These are phyloP conservation scores for Prunus mume DNA, from an alignment of 306 rosid species.

Conservation along the genomic window DNA sequence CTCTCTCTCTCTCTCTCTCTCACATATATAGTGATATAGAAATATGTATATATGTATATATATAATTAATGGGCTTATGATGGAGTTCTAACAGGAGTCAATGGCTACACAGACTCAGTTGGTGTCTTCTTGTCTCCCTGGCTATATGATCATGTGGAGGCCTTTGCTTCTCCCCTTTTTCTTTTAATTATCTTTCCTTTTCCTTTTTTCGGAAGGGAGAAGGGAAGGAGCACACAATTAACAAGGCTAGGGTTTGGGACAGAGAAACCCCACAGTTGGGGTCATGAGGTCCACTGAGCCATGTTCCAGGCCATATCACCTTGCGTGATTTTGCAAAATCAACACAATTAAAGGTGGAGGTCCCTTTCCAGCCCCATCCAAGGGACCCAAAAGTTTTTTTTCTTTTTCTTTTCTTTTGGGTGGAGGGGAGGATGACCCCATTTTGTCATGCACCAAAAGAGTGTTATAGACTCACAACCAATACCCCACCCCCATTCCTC, in stretches of 20 bases:
- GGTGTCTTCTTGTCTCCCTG: constrained; percentile 81
- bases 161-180: constrained; percentile 23
- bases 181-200: constrained; percentile 27
- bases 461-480: constrained; percentile 40
- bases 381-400: constrained; percentile 42
- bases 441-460: constrained; percentile 70
- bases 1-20: background rate
- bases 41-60: background rate
- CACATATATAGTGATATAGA: background rate
- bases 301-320: constrained; percentile 40
- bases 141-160: constrained; percentile 43
- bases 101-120: constrained; percentile 68
- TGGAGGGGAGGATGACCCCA: constrained; percentile 45
- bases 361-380: constrained; percentile 58
- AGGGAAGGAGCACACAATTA: constrained; percentile 10
- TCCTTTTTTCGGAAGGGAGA: background rate
- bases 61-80: constrained; percentile 34
- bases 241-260: constrained; percentile 33
- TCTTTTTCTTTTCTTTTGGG: constrained; percentile 28
- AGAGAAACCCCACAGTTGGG: constrained; percentile 52
- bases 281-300: constrained; percentile 39
- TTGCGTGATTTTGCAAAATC: constrained; percentile 39
- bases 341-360: constrained; percentile 35
- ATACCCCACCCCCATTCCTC: constrained; percentile 51
- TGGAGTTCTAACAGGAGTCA: constrained; percentile 58